Percentiles rank a stretch among this genome's conserved stretches.
phyloP scores from a whole-genome alignment of 345 rosid genomes.

The Hibiscus mutabilis region DNA sequence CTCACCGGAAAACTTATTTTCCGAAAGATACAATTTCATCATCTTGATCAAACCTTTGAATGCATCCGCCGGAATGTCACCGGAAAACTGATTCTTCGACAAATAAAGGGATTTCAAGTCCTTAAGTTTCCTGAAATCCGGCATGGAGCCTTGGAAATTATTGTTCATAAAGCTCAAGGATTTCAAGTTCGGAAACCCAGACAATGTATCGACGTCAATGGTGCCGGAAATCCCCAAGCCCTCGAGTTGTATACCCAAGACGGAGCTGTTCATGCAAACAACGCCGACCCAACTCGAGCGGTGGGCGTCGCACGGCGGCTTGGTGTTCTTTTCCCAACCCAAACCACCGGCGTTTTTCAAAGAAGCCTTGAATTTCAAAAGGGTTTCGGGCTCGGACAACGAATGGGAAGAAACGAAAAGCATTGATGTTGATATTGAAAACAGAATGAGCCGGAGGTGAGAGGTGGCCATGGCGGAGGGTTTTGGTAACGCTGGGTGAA shows the following conservation, averaged over 20 bases:
- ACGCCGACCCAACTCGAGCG: conserved; percentile 55
- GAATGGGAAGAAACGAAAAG: conserved; percentile 15
- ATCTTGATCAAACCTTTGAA: conserved; percentile 54
- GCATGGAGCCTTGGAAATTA: conserved; percentile 49
- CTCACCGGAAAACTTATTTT: conserved; percentile 47
- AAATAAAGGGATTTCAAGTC: conserved; percentile 49
- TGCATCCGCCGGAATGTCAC: conserved; percentile 41
- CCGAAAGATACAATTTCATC: conserved; percentile 52
- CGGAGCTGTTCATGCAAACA: conserved; percentile 30
- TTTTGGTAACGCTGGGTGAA: conserved; percentile 30
- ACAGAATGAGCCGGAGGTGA: neutral
- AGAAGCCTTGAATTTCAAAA: conserved; percentile 55
- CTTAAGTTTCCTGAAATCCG: conserved; percentile 41
- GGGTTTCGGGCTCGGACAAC: conserved; percentile 37
- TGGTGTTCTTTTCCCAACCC: conserved; percentile 32
- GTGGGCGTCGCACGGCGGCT: conserved; percentile 29
- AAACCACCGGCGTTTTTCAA: conserved; percentile 28
- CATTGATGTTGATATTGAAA: neutral
- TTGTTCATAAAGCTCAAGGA: conserved; percentile 60
- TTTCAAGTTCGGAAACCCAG: conserved; percentile 34
- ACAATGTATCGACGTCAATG: conserved; percentile 36
- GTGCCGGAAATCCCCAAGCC: conserved; percentile 46
- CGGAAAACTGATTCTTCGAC: conserved; percentile 56
- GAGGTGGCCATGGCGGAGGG: conserved; percentile 13
- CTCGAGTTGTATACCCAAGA: conserved; percentile 71